Evolutionary conservation across 805 yeast species (phyloP), one percentile per base, ranked within the genome.

Genomic region (Brettanomyces bruxellensis): DNA sequence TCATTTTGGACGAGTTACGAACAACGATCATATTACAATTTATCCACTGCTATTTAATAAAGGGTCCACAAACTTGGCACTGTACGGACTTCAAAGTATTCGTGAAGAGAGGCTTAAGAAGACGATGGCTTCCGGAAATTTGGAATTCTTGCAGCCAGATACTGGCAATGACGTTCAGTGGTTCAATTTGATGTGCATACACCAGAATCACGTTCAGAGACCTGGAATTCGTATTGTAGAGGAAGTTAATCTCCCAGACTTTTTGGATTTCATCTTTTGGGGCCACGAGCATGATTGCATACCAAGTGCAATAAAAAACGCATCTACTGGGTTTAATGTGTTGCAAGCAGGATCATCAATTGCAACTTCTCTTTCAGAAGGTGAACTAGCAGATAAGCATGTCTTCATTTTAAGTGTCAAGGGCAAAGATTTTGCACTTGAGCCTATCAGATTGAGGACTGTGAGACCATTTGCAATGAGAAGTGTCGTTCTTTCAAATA

Each of bases 211-310:
- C 59, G 75, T 81, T 3, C 79, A 83, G 4, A 90, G 90, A 56
- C 78, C 95, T 1, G 79, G 79, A 40, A 86, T 95, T 0, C 81
- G 87, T 4, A 84, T 84, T 52, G 68, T 93, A 4, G 98, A 97
- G 5, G 98, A 90, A 52, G 73, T 72, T 45, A 84, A 86, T 54
- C 66, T 93, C 24, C 99, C 98, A 0, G 68, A 73, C 7, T 89
- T 90, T 59, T 57, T 93, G 41, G 89, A 93, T 58, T 69, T 91
- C 47, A 81, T 93, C 0, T 67, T 90, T 2, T 93, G 99, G 99
- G 99, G 99, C 14, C 99, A 93, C 63, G 99, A 93, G 61, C 99
- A 93, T 64, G 97, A 93, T 60, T 88, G 97, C 58, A 72, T 82
- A 4, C 86, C 91, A 1, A 78, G 76, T 48, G 79, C 95, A 0